Base-by-base conservation (phyloP, 306 rosid genomes). In the Gynostemma pentaphyllum region DNA sequence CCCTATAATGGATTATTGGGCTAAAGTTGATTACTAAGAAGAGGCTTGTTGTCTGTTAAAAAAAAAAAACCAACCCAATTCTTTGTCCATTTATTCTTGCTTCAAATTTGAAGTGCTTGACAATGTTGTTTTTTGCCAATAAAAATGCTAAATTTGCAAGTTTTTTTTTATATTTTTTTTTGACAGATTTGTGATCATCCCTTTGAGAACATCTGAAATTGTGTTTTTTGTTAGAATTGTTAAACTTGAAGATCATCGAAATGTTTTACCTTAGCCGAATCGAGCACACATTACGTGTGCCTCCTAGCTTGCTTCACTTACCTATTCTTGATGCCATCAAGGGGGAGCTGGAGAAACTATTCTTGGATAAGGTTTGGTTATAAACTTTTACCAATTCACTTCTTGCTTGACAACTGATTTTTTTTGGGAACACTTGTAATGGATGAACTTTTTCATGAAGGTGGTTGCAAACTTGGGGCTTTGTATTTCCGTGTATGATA, bases 181-280 rank as follows among this genome's bases (percentile, higher is more conserved):
- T n/a, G n/a, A n/a, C n/a, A n/a, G n/a, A n/a, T n/a, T n/a, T n/a
- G n/a, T n/a, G n/a, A n/a, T n/a, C n/a, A 57, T 57, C 19, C 30
- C n/a, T n/a, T n/a, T n/a, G n/a, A 36, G 47, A 59, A 30, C 19
- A 45, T 59, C 30, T 5, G 37, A 15, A 5, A 36, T 11, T 36
- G 46, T 59, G 46, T n/a, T 37, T 36, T 59, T 59, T 16, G 19
- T 34, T 59, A 18, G 18, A 36, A 59, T 11, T 36, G 36, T 13
- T 59, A 37, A 46, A 22, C 46, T 36, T 34, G 21, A 7, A 71
- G 62, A 19, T 4, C 19, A 34, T 18, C 67, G 41, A 68, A 73
- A 90, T 90, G 97, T 90, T 90, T 79, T 83, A 87, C 77, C 89
- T 83, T 13, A 90, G 94, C 74, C 83, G 69, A 70, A 70, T 87